A percentile compares a stretch with the other conserved stretches of the same genome.
These are phyloP conservation scores for Pestalotiopsis sp. DNA, from an alignment of 2,329 filamentous ascomycete genomes.

Conservation along the genomic window DNA sequence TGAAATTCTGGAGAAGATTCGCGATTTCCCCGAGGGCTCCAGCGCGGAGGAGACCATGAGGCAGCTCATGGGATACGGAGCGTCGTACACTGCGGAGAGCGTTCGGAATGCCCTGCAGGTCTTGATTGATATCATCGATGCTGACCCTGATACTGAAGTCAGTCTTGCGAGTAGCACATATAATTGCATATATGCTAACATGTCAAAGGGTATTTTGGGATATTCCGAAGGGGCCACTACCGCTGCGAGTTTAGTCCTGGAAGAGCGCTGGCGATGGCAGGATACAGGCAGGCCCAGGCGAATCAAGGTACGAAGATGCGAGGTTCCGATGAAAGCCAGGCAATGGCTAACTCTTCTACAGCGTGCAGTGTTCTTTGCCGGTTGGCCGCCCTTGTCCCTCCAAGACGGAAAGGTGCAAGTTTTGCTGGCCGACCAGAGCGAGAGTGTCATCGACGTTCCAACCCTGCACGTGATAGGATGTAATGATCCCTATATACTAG, in stretches of 20 bases:
- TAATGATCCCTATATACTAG: conserved; percentile 40
- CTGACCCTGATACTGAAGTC: conserved; percentile 19
- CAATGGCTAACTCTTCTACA: conserved; percentile 29
- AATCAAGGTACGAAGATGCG: conserved; percentile 32
- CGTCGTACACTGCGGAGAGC: neutral
- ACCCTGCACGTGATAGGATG: conserved; percentile 43
- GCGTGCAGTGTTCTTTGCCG: conserved; percentile 47
- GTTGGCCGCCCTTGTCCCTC: conserved; percentile 42
- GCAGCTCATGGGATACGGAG: conserved; percentile 1
- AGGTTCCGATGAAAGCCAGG: neutral
- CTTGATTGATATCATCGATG: conserved; percentile 18
- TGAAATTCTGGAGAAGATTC: conserved; percentile 11
- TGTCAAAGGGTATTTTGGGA: conserved; percentile 11
- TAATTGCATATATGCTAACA: neutral
- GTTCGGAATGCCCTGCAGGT: conserved; percentile 10
- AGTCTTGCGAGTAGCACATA: neutral
- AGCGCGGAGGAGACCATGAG: conserved; percentile 17
- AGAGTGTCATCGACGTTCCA: conserved; percentile 40
- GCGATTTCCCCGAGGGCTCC: conserved; percentile 12
- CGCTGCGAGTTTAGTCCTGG: conserved; percentile 12
- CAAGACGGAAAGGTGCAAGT: conserved; percentile 30
- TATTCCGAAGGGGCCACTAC: conserved; percentile 17
- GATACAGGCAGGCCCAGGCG: conserved; percentile 34
- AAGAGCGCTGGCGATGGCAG: conserved; percentile 18
- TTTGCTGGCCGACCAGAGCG: conserved; percentile 40